Percentiles rank a stretch among this genome's conserved stretches.
phyloP scores from a whole-genome alignment of 2,329 filamentous ascomycete genomes.

The Colletotrichum chlorophyti region DNA sequence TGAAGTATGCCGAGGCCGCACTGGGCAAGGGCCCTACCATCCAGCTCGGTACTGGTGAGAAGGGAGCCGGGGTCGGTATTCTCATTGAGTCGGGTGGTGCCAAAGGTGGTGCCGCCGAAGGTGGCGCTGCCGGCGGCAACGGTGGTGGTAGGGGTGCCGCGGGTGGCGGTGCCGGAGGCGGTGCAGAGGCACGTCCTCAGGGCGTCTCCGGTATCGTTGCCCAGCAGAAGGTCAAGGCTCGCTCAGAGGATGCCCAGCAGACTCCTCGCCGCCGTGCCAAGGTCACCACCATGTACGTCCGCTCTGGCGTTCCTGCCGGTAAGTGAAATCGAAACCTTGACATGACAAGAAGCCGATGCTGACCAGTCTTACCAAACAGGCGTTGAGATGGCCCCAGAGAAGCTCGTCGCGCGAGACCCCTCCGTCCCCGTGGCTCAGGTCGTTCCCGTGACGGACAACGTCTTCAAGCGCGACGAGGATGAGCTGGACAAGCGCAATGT shows the following conservation, averaged over 20 bases:
- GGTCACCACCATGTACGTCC: constrained; percentile 55
- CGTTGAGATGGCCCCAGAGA: constrained; percentile 20
- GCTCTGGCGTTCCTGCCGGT: constrained; percentile 50
- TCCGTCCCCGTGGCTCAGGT: constrained; percentile 16
- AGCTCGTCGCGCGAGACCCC: constrained; percentile 23
- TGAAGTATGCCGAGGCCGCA: constrained; percentile 46
- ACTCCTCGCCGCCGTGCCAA: constrained; percentile 46
- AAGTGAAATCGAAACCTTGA: constrained; percentile 33
- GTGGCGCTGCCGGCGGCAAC: constrained; percentile 30
- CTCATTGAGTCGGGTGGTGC: constrained; percentile 33
- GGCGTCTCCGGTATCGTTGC: constrained; percentile 7
- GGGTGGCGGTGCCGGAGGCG: background rate
- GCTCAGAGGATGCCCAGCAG: constrained; percentile 20
- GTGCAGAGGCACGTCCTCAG: background rate
- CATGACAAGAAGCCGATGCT: background rate
- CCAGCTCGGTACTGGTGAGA: constrained; percentile 47
- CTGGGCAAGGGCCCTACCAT: constrained; percentile 46
- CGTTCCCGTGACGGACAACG: background rate
- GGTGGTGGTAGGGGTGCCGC: constrained; percentile 3
- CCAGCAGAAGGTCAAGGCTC: constrained; percentile 26
- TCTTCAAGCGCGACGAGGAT: constrained; percentile 25
- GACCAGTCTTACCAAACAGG: background rate
- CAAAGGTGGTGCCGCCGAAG: constrained; percentile 7
- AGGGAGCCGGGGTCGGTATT: constrained; percentile 47
- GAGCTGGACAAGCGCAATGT: constrained; percentile 24